Conservation (phyloP, 2,329 filamentous ascomycete species). For the Colletotrichum scovillei region DNA sequence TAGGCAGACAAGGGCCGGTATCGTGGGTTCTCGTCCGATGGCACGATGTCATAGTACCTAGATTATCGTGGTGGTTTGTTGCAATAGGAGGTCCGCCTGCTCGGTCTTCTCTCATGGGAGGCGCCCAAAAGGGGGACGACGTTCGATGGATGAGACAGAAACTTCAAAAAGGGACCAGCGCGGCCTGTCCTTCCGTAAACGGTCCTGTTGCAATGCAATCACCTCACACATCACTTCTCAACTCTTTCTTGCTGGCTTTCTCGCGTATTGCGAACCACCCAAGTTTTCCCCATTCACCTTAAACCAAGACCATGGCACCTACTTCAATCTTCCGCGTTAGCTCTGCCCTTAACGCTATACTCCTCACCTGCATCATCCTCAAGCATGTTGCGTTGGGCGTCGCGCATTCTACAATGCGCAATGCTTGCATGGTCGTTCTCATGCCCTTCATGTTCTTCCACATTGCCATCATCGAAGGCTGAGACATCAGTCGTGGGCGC, state of each 20-base stretch:
- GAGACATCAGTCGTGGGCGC: constrained; percentile 13
- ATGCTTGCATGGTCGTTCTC: constrained; percentile 19
- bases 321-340: constrained; percentile 21
- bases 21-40: background rate
- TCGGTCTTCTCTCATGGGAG: background rate
- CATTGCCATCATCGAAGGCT: constrained; percentile 23
- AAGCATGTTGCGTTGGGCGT: constrained; percentile 26
- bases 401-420: constrained; percentile 10
- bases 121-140: background rate
- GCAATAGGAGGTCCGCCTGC: background rate
- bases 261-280: background rate
- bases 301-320: constrained; percentile 4
- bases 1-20: background rate
- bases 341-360: constrained; percentile 19
- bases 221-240: background rate
- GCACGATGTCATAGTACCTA: background rate
- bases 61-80: background rate
- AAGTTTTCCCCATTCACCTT: background rate
- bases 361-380: constrained; percentile 31
- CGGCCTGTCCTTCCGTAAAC: background rate
- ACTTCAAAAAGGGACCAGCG: background rate
- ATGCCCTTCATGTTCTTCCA: constrained; percentile 32
- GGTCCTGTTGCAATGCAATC: background rate
- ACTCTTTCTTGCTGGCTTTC: background rate
- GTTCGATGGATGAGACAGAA: background rate